Percentiles rank a stretch among this genome's conserved stretches.
These are phyloP conservation scores for Amphirosellinia nigrospora DNA, from an alignment of 495 filamentous ascomycete genomes.

Conservation along the genomic window DNA sequence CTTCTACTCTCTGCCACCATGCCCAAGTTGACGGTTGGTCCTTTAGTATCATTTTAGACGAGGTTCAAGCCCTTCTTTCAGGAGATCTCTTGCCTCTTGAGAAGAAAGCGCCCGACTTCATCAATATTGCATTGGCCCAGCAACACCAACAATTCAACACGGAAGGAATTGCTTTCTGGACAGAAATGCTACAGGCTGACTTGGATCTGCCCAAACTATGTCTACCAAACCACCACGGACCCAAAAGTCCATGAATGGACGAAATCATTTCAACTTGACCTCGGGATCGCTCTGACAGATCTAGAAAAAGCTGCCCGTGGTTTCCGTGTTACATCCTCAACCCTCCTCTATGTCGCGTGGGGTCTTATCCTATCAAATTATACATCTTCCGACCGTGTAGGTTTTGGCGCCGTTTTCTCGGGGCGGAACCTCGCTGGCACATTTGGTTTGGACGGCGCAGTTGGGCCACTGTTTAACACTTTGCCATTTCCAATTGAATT, in stretches of 20 bases:
- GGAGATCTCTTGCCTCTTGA: neutral
- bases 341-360: neutral
- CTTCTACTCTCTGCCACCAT: slow-evolving; percentile 19
- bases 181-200: neutral
- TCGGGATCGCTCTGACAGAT: no score
- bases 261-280: no score
- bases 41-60: slow-evolving; percentile 17
- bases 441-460: neutral
- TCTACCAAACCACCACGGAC: neutral
- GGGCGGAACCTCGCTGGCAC: neutral
- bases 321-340: neutral
- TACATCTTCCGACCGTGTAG: neutral
- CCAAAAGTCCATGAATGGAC: no score
- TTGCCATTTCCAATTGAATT: neutral
- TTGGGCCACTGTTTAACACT: neutral
- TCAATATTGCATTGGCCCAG: neutral
- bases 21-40: slow-evolving; percentile 22
- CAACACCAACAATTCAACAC: neutral
- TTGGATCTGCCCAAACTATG: neutral
- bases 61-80: slow-evolving; percentile 12
- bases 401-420: neutral
- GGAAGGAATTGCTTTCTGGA: neutral
- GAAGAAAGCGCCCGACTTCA: neutral
- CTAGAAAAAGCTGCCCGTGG: neutral
- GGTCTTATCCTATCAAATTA: neutral